Evolutionary conservation across 805 yeast species (phyloP).

Genomic region (Metschnikowia orientalis): DNA sequence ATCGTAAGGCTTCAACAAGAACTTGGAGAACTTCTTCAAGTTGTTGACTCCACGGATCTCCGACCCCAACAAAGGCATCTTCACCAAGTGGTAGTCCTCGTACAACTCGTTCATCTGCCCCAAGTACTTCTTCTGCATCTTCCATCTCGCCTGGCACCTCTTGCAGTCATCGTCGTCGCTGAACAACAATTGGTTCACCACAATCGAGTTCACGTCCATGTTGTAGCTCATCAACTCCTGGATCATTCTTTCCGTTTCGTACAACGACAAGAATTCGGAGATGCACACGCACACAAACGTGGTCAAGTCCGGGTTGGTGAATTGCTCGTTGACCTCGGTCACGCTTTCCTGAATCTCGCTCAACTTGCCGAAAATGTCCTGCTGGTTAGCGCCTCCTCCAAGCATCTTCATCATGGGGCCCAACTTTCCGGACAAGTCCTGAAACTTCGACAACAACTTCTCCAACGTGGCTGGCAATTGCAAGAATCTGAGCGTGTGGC

Average conservation of each 20-base stretch:
- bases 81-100: conserved; percentile 94
- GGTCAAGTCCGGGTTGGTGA: conserved; percentile 92
- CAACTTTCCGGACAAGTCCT: conserved; percentile 77
- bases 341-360: conserved; percentile 78
- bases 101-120: conserved; percentile 94
- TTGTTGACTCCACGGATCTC: conserved; percentile 93
- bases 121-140: conserved; percentile 92
- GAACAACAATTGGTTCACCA: conserved; percentile 88
- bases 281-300: conserved; percentile 96
- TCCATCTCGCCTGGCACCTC: conserved; percentile 88
- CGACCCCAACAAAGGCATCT: conserved; percentile 90
- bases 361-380: conserved; percentile 74
- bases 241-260: conserved; percentile 96
- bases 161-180: conserved; percentile 83
- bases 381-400: conserved; percentile 58
- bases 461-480: conserved; percentile 92
- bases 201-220: conserved; percentile 95
- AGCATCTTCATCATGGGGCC: conserved; percentile 85
- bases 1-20: conserved; percentile 72
- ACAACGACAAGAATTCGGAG: conserved; percentile 90
- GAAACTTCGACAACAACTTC: conserved; percentile 79
- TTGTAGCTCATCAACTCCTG: conserved; percentile 93
- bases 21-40: conserved; percentile 76
- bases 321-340: conserved; percentile 86
- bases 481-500: conserved; percentile 92